phyloP scores from a whole-genome alignment of 2,329 filamentous ascomycete genomes.

The Ilyonectria mors-panacis region DNA sequence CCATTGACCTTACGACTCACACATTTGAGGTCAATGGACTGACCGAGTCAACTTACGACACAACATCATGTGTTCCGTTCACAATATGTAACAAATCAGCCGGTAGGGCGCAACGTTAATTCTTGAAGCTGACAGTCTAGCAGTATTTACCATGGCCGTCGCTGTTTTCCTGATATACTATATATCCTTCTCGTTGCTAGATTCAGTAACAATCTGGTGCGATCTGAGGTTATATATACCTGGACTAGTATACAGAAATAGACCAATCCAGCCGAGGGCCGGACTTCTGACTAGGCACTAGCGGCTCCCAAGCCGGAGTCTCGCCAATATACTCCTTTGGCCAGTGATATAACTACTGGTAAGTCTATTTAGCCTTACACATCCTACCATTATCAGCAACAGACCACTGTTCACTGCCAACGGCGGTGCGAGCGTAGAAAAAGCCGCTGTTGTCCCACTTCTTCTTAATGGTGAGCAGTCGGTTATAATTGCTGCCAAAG shows the following conservation, averaged over 20 bases:
- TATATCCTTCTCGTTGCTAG: not conserved
- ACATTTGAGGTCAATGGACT: slow-evolving; percentile 8
- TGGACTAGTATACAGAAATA: no score
- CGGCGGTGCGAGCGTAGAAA: slow-evolving; percentile 64
- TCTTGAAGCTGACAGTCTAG: not conserved
- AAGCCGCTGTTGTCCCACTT: slow-evolving; percentile 63
- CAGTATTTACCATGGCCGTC: slow-evolving; percentile 19
- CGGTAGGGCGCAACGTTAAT: not conserved
- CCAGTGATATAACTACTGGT: no score
- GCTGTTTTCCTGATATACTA: slow-evolving; percentile 18
- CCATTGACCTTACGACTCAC: not conserved
- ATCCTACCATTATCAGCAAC: slow-evolving; percentile 33
- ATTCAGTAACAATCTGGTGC: not conserved
- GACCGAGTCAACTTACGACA: not conserved
- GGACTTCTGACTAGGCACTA: no score
- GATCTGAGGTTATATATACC: not conserved
- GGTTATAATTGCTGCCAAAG: slow-evolving; percentile 62
- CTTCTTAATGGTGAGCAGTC: slow-evolving; percentile 62
- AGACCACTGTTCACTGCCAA: slow-evolving; percentile 67
- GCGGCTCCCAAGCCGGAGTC: no score
- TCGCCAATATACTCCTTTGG: no score
- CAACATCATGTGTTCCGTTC: not conserved
- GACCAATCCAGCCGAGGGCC: no score
- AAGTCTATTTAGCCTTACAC: slow-evolving; percentile 18
- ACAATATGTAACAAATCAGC: not conserved